phyloP scores from a whole-genome alignment of 768 basidiomycete genomes.

The Tubosaeta brunneosetosa region DNA sequence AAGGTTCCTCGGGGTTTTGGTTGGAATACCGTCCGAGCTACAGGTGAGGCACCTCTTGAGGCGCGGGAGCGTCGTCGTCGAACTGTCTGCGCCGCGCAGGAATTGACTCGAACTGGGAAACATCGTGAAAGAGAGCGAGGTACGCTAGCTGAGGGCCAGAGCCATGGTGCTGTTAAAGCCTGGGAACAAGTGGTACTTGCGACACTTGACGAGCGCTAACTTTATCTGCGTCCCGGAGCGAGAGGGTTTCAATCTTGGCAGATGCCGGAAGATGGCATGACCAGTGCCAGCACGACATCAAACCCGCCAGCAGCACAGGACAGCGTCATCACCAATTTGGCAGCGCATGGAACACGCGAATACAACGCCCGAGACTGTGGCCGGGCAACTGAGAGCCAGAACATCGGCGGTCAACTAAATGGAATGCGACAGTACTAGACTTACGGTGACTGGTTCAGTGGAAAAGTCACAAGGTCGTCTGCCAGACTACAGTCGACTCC shows the following conservation, averaged over 20 bases:
- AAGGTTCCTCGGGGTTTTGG: conserved; percentile 8
- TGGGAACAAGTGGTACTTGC: background rate
- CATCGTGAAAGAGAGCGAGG: background rate
- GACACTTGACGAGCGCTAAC: background rate
- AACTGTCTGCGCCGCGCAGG: background rate
- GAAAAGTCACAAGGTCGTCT: no score
- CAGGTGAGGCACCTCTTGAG: conserved; percentile 10
- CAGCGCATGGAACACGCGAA: background rate
- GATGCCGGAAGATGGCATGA: background rate
- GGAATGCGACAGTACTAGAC: background rate
- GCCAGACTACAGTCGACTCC: no score
- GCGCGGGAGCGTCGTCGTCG: background rate
- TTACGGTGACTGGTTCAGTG: no score
- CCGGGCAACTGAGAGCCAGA: background rate
- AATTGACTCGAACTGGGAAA: conserved; percentile 5
- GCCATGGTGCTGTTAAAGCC: background rate
- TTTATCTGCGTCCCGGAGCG: background rate
- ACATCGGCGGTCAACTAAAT: background rate
- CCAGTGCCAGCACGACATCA: background rate
- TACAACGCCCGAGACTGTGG: background rate
- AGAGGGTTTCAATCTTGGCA: conserved; percentile 1
- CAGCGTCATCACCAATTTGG: background rate
- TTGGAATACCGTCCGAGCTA: background rate
- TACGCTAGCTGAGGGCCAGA: background rate
- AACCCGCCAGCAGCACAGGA: background rate